Percentiles rank a stretch among this genome's conserved stretches.
Conservation (phyloP, 2,329 filamentous ascomycete genomes). For the Pezicula neosporulosa region DNA sequence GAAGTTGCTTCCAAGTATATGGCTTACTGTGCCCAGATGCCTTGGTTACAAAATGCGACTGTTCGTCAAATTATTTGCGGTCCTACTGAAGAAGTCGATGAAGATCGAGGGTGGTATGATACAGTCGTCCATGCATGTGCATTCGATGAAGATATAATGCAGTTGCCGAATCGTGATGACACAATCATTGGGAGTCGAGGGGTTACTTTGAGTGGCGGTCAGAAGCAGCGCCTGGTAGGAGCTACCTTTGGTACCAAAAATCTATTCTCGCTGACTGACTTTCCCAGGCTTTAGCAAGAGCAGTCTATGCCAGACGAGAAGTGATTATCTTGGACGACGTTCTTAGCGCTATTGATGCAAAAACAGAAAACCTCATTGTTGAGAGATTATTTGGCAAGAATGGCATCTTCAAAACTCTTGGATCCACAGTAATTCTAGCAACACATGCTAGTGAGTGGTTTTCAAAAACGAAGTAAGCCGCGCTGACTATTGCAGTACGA, state of each 20-base stretch:
- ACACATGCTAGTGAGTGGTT: constrained; percentile 11
- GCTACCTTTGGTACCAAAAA: too few species aligned
- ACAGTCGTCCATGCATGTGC: constrained; percentile 31
- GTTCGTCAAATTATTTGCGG: constrained; percentile 21
- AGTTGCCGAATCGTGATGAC: constrained; percentile 30
- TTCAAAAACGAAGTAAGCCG: too few species aligned
- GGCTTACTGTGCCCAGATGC: constrained; percentile 15
- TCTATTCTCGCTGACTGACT: too few species aligned
- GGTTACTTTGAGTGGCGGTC: constrained; percentile 38
- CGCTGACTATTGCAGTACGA: too few species aligned
- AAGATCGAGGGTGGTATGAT: constrained; percentile 5
- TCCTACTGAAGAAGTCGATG: constrained; percentile 13
- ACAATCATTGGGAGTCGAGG: constrained; percentile 36
- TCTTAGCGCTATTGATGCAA: constrained; percentile 12
- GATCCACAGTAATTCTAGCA: constrained; percentile 30
- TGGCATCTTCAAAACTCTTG: constrained; percentile 11
- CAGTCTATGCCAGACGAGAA: constrained; percentile 11
- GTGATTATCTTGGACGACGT: constrained; percentile 14
- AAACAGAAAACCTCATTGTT: constrained; percentile 10
- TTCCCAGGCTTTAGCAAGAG: constrained; percentile 4
- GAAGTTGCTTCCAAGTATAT: constrained; percentile 4
- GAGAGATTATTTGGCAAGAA: constrained; percentile 5
- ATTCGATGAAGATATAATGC: constrained; percentile 30
- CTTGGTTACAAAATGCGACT: constrained; percentile 18
- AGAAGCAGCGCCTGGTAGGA: constrained; percentile 34